Evolutionary conservation across 305 asterid species (phyloP), one percentile per base, ranked within the genome.

Genomic region (Coffea humblotiana): DNA sequence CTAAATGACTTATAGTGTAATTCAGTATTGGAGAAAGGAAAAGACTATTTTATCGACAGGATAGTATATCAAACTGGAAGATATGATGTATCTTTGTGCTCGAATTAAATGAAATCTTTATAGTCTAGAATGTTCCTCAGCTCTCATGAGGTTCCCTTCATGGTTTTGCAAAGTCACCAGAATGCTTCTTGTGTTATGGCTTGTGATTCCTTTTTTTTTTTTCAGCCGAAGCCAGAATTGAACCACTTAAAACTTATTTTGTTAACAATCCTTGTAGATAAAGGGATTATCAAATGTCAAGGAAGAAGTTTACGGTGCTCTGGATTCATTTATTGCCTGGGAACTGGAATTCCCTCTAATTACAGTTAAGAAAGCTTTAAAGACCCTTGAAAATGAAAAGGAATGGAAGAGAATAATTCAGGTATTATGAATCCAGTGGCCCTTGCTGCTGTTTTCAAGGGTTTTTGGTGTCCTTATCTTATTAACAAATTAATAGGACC

Each of bases 251-350:
- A 18, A 56, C 18, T 54, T 6, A 0, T 68, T 27, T 80, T 75
- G 54, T 58, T n/a, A 21, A 2, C 27, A 54, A 47, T 32, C 27
- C 52, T 80, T 80, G 79, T 87, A 93, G 99, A 87, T 95, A 70
- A 95, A 91, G 84, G 97, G 87, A 64, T 85, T 92, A 80, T 93
- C 99, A 35, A 95, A 95, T 89, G 97, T 95, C 79, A 95, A 95
- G 87, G 98, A 95, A 84, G 98, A 93, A 89, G 93, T 95, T 61
- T 93, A 95, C 45, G 98, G 98, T 71, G 96, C 97, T 52, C 97
- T 95, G 25, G 99, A 95, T 89, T 89, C 98, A 75, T 95, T 93
- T 85, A 86, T 95, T 86, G 98, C 99, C 29, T 93, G 98, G 99
- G 98, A 96, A 45, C 79, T 96, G 65, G 97, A 96, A 63, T 96